Evolutionary conservation across 2,329 filamentous ascomycete genomes (phyloP).

Genomic region (Alternaria sp.): DNA sequence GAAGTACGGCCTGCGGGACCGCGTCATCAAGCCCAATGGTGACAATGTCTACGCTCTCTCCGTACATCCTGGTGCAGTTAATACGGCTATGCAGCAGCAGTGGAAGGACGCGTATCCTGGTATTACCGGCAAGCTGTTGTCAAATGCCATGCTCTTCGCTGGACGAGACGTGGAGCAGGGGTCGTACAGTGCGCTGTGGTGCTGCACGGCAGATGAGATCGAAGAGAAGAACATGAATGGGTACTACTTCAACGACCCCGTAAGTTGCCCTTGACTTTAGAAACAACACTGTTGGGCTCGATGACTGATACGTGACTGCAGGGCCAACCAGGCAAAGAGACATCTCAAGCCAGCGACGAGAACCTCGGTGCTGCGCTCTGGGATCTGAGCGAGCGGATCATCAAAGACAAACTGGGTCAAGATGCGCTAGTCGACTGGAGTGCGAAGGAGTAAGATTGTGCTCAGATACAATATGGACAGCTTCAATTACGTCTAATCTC

Average conservation of each 20-base stretch:
- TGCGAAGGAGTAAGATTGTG: neutral
- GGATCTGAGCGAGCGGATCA: slow-evolving; percentile 49
- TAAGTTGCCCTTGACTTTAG: neutral
- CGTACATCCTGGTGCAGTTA: slow-evolving; percentile 53
- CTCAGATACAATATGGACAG: neutral
- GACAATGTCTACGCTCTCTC: slow-evolving; percentile 52
- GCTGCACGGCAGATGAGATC: slow-evolving; percentile 51
- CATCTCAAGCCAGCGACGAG: slow-evolving; percentile 48
- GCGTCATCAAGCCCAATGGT: slow-evolving; percentile 52
- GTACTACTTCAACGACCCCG: slow-evolving; percentile 51
- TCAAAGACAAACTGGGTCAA: slow-evolving; percentile 51
- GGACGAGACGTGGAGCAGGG: slow-evolving; percentile 52
- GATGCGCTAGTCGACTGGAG: slow-evolving; percentile 49
- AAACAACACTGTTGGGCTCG: neutral
- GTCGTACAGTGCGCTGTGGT: slow-evolving; percentile 51
- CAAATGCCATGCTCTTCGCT: slow-evolving; percentile 43
- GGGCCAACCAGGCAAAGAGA: slow-evolving; percentile 48
- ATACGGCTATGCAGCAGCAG: slow-evolving; percentile 54
- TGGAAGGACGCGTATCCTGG: slow-evolving; percentile 57
- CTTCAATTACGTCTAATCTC: neutral
- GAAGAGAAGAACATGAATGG: slow-evolving; percentile 54
- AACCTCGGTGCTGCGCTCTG: slow-evolving; percentile 50
- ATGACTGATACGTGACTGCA: neutral
- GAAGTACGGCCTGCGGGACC: slow-evolving; percentile 51
- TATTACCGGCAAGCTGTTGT: slow-evolving; percentile 49